Percentiles rank a stretch among this genome's conserved stretches.
phyloP scores from a whole-genome alignment of 2,329 filamentous ascomycete genomes.

The Fusarium lateritium region DNA sequence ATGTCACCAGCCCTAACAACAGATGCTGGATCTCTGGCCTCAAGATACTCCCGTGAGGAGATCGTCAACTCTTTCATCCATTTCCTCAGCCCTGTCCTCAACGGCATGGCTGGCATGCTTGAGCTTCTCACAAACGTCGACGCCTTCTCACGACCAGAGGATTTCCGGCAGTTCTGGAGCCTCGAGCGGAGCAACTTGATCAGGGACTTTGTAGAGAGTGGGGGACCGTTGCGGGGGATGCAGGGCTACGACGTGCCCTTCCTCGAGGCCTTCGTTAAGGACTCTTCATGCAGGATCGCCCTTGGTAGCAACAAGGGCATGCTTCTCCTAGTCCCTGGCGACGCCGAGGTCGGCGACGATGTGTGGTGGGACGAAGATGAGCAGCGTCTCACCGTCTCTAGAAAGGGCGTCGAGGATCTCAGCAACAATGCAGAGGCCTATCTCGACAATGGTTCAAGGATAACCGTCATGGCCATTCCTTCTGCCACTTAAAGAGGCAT shows the following conservation, averaged over 20 bases:
- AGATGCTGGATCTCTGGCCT: conserved; percentile 9
- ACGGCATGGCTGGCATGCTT: conserved; percentile 53
- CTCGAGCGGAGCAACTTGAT: conserved; percentile 54
- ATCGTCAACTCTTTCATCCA: conserved; percentile 52
- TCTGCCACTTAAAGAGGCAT: conserved; percentile 40
- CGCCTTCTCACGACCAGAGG: conserved; percentile 51
- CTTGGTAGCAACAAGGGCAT: conserved; percentile 47
- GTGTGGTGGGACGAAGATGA: conserved; percentile 45
- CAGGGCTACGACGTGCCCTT: conserved; percentile 49
- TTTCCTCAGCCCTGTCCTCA: conserved; percentile 53
- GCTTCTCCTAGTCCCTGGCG: conserved; percentile 48
- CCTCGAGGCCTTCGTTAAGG: conserved; percentile 48
- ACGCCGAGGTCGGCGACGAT: conserved; percentile 49
- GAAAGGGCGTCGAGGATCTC: conserved; percentile 38
- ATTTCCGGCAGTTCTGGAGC: conserved; percentile 55
- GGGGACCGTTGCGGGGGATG: conserved; percentile 41
- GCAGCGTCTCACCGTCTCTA: conserved; percentile 41
- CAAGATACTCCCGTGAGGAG: conserved; percentile 47
- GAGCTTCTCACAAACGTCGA: conserved; percentile 53
- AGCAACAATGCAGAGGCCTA: conserved; percentile 38
- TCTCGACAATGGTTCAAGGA: conserved; percentile 44
- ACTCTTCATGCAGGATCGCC: conserved; percentile 46
- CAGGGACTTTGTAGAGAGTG: conserved; percentile 51
- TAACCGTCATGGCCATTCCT: conserved; percentile 41
- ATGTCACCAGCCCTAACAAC: conserved; percentile 46